phyloP scores from a whole-genome alignment of 169 alveolate species.

The Plasmodium malariae region DNA sequence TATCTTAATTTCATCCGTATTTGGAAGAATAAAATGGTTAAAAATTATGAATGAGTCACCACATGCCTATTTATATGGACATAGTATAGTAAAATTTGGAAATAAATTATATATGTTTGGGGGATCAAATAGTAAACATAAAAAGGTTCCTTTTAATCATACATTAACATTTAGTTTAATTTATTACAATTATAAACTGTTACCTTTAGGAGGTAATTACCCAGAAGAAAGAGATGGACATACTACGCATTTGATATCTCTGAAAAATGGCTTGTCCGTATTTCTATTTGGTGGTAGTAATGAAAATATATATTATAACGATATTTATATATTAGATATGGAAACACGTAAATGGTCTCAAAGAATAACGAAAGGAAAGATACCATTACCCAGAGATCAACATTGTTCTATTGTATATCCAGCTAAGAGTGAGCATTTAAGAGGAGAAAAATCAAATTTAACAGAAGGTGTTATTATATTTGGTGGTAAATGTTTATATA shows the following conservation, averaged over 20 bases:
- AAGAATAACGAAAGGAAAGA: conserved; percentile 80
- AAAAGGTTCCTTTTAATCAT: conserved; percentile 84
- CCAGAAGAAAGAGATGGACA: conserved; percentile 91
- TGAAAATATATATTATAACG: conserved; percentile 87
- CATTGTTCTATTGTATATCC: conserved; percentile 90
- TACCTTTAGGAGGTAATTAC: conserved; percentile 86
- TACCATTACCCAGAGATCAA: conserved; percentile 90
- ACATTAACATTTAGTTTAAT: conserved; percentile 87
- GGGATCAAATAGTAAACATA: conserved; percentile 87
- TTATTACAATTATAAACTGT: conserved; percentile 86
- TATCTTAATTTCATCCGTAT: conserved; percentile 69
- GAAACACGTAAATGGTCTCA: conserved; percentile 86
- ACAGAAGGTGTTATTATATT: conserved; percentile 74
- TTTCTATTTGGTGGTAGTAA: conserved; percentile 90
- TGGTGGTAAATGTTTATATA: conserved; percentile 80
- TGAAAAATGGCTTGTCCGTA: conserved; percentile 83
- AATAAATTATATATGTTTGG: conserved; percentile 90
- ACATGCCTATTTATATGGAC: conserved; percentile 82
- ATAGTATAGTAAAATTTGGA: conserved; percentile 88
- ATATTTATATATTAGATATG: conserved; percentile 87
- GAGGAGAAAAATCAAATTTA: conserved; percentile 76
- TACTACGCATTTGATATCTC: conserved; percentile 86
- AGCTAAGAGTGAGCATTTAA: conserved; percentile 88
- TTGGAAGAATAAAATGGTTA: conserved; percentile 74
- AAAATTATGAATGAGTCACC: conserved; percentile 77